Conservation (phyloP, 768 basidiomycete species). For the Rhodotorula graminis region DNA sequence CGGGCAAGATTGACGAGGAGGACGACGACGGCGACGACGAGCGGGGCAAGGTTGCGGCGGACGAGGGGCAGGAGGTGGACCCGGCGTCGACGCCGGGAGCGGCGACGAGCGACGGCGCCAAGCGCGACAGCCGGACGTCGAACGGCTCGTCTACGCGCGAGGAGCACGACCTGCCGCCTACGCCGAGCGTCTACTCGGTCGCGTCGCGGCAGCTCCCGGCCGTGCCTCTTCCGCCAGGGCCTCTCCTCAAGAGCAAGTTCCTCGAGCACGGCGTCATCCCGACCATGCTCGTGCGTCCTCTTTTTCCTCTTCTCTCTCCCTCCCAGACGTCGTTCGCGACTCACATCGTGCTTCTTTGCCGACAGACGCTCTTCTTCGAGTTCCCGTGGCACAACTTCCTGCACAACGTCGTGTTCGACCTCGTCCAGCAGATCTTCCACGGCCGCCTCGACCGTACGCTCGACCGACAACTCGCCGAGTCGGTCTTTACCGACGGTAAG, state of each 20-base stretch:
- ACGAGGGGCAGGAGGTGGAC: background rate
- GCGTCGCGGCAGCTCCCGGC: slow-evolving; percentile 14
- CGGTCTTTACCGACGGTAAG: slow-evolving; percentile 77
- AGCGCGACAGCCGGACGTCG: background rate
- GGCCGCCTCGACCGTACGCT: slow-evolving; percentile 75
- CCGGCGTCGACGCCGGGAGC: background rate
- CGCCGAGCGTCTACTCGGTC: slow-evolving; percentile 24
- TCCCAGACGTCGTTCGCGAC: background rate
- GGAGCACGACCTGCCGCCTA: slow-evolving; percentile 16
- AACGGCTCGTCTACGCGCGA: background rate
- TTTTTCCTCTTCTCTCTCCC: too few species aligned
- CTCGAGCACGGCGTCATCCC: slow-evolving; percentile 67
- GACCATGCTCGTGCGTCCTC: slow-evolving; percentile 67
- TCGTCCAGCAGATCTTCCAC: slow-evolving; percentile 89
- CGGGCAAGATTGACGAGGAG: background rate
- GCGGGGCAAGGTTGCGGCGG: too few species aligned
- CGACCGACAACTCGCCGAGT: slow-evolving; percentile 75
- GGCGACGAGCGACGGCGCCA: background rate
- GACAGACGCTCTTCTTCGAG: slow-evolving; percentile 86
- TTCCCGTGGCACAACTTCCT: slow-evolving; percentile 98
- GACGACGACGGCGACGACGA: background rate
- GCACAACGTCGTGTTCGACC: slow-evolving; percentile 91
- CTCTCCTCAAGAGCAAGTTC: slow-evolving; percentile 72
- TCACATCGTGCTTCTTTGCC: background rate
- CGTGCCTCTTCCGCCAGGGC: slow-evolving; percentile 54